Evolutionary conservation across 2,329 filamentous ascomycete genomes (phyloP).

Genomic region (Botrytis hyacinthi): DNA sequence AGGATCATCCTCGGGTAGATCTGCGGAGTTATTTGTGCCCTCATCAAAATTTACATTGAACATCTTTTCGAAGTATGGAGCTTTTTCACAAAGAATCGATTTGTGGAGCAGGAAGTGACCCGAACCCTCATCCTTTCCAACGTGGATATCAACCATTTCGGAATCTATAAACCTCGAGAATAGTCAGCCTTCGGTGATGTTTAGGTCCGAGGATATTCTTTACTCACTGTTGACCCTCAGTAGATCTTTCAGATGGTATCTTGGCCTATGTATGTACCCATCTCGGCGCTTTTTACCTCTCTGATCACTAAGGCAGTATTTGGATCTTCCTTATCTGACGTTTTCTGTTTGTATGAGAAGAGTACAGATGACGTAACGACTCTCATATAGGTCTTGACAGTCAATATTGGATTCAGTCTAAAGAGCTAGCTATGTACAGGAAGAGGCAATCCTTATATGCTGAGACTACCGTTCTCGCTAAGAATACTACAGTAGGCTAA

Average conservation of each 20-base stretch:
- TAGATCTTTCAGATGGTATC: background rate
- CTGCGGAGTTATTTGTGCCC: background rate
- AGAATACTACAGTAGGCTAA: too few relatives aligned
- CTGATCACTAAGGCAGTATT: background rate
- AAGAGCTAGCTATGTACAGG: too few relatives aligned
- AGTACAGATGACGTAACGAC: too few relatives aligned
- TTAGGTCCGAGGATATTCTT: too few relatives aligned
- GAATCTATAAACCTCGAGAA: background rate
- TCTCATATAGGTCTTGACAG: too few relatives aligned
- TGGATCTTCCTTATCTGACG: background rate
- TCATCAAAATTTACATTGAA: slow-evolving; percentile 22
- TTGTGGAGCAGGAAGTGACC: slow-evolving; percentile 20
- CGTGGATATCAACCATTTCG: slow-evolving; percentile 20
- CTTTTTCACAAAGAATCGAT: slow-evolving; percentile 17
- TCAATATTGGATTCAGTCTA: too few relatives aligned
- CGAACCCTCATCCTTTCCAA: slow-evolving; percentile 6
- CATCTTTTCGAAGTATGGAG: slow-evolving; percentile 27
- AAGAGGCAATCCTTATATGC: too few relatives aligned
- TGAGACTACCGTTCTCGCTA: too few relatives aligned
- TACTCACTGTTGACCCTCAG: background rate
- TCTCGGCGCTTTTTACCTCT: background rate
- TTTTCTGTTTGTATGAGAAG: background rate
- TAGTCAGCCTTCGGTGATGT: background rate
- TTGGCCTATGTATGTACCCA: background rate
- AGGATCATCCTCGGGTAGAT: slow-evolving; percentile 22